phyloP scores from a whole-genome alignment of 306 rosid species.

The Lathyrus sativus region DNA sequence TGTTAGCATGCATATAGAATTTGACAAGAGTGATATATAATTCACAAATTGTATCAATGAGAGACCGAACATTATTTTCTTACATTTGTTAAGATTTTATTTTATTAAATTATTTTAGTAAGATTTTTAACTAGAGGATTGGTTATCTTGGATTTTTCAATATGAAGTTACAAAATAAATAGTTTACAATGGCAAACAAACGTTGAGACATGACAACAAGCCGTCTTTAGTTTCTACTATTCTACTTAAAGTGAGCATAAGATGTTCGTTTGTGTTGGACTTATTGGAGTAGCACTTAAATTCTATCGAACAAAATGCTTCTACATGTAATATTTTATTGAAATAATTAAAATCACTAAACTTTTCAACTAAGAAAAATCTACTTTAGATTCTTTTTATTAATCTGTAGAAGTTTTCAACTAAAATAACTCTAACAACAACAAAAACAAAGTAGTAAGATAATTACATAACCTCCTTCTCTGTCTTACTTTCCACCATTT shows the following conservation, averaged over 20 bases:
- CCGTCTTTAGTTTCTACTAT: neutral
- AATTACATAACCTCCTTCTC: constrained; percentile 18
- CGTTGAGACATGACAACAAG: neutral
- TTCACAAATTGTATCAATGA: too few species aligned
- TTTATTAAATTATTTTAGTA: too few species aligned
- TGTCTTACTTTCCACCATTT: constrained; percentile 32
- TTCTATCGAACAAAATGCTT: constrained; percentile 7
- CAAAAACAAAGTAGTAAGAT: too few species aligned
- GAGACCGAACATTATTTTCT: too few species aligned
- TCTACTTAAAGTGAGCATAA: neutral
- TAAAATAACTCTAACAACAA: neutral
- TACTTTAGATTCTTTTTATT: neutral
- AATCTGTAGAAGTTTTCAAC: neutral
- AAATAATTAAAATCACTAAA: neutral
- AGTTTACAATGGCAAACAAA: neutral
- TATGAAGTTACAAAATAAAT: neutral
- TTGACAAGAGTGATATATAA: too few species aligned
- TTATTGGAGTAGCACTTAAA: neutral
- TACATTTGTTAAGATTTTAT: too few species aligned
- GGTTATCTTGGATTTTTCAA: too few species aligned
- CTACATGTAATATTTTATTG: neutral
- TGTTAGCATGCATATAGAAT: too few species aligned
- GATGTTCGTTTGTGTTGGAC: neutral
- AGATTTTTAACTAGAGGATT: too few species aligned
- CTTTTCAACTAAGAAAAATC: neutral